A percentile compares a stretch with the other conserved stretches of the same genome.
Conservation (phyloP, 106 monocot species). For the Posidonia australis region DNA sequence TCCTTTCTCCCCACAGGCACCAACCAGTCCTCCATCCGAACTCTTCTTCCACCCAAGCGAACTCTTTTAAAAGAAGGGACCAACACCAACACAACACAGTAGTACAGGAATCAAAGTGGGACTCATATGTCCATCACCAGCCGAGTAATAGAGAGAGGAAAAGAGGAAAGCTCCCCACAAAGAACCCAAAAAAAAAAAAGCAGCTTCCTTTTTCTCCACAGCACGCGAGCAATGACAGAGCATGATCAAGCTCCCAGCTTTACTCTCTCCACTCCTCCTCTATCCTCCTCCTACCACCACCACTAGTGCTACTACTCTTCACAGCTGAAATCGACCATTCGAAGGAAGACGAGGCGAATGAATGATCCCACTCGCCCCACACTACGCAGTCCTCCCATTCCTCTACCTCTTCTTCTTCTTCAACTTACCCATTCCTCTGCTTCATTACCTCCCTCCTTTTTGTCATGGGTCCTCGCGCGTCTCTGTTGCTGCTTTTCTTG, state of each 20-base stretch:
- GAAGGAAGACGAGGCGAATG: background rate
- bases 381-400: too few relatives aligned
- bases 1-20: too few relatives aligned
- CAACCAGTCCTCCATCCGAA: background rate
- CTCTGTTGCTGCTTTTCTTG: too few relatives aligned
- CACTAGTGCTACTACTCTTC: too few relatives aligned
- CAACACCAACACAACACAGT: too few relatives aligned
- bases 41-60: too few relatives aligned
- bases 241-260: conserved; percentile 17
- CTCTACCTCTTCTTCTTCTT: too few relatives aligned
- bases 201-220: conserved; percentile 15
- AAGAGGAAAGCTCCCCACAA: background rate
- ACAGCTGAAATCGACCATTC: background rate
- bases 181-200: conserved; percentile 10
- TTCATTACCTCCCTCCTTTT: too few relatives aligned
- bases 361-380: background rate
- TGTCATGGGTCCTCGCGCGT: too few relatives aligned
- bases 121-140: background rate
- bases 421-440: too few relatives aligned
- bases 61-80: too few relatives aligned
- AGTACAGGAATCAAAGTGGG: conserved; percentile 16
- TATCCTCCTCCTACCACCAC: background rate
- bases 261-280: conserved; percentile 9
- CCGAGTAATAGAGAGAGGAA: background rate
- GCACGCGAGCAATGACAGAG: conserved; percentile 48